Evolutionary conservation across 331 rosid species (phyloP), one percentile per base, ranked within the genome.

Genomic region (Prunus yedoensis): DNA sequence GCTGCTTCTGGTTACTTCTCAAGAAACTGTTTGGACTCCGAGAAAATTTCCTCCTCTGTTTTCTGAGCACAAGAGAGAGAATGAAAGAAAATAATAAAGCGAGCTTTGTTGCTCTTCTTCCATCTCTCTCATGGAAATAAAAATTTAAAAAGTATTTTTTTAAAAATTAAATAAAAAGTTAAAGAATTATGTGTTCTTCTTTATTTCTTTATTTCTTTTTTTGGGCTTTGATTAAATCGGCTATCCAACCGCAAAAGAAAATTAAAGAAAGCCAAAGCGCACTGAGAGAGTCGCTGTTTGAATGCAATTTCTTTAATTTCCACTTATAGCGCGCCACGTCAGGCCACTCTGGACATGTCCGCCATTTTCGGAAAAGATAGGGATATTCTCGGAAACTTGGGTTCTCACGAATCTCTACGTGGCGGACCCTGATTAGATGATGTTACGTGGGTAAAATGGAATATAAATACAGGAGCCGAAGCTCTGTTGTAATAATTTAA

Each of bases 171-270:
- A 50, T 30, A 56, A 30, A 21, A 66, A 75, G 43, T 41, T 53
- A 47, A 60, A 68, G 23, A 16, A 2, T 12, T 52, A 23, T 41
- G 1, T 74, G 21, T 32, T 9, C n/a, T 35, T 16, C 10, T 1
- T 53, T 10, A 10, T 50, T 20, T 45, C 16, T 5, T 41, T 43
- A 43, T 38, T 18, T 21, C 12, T 18, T 32, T 32, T 54, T 50
- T 11, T 32, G 77, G 63, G 72, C 73, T 70, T 74, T 76, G 82
- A 81, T 71, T 58, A 54, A 77, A 78, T 79, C 78, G 80, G 76
- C 80, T 46, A 73, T 63, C 80, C 77, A 63, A 69, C 12, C 14
- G 76, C 23, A 54, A 52, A 38, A 49, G 63, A 8, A 65, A 11
- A 79, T 20, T 25, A 27, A 46, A n/a, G 12, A 54, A 62, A 59